phyloP scores from a whole-genome alignment of 2,329 filamentous ascomycete species.

The Neofusicoccum sp. region DNA sequence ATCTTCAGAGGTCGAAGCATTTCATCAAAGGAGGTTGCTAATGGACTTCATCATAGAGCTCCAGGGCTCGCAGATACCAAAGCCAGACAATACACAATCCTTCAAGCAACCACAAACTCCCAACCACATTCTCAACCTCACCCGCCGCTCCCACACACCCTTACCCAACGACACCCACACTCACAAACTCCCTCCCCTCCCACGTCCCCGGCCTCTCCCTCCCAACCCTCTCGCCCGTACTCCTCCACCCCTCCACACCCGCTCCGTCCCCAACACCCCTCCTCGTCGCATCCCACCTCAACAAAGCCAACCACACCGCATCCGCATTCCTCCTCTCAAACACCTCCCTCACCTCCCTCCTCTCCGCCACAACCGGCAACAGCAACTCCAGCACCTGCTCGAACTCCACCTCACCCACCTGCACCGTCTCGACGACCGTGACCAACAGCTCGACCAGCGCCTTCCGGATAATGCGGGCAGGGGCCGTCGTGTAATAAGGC shows the following conservation, averaged over 20 bases:
- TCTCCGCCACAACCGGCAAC: conserved; percentile 33
- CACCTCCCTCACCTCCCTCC: conserved; percentile 52
- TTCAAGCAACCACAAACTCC: no score
- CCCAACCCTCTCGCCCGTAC: neutral
- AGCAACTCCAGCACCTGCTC: conserved; percentile 69
- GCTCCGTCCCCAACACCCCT: neutral
- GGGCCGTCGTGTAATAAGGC: conserved; percentile 51
- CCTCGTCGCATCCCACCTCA: neutral
- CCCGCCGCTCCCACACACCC: neutral
- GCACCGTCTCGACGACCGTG: conserved; percentile 61
- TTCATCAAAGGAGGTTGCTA: no score
- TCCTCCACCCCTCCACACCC: neutral
- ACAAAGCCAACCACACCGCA: conserved; percentile 65
- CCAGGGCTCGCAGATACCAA: no score
- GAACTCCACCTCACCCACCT: conserved; percentile 63
- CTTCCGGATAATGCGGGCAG: conserved; percentile 63
- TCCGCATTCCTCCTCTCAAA: conserved; percentile 68
- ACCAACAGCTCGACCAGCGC: conserved; percentile 60
- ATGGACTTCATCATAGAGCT: no score
- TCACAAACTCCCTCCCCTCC: neutral
- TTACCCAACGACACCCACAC: neutral
- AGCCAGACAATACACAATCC: no score
- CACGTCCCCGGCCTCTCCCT: neutral
- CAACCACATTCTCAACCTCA: neutral
- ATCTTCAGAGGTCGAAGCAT: no score